Evolutionary conservation across 148 eudicot genomes (phyloP).

Genomic region (Linanthus parryae): DNA sequence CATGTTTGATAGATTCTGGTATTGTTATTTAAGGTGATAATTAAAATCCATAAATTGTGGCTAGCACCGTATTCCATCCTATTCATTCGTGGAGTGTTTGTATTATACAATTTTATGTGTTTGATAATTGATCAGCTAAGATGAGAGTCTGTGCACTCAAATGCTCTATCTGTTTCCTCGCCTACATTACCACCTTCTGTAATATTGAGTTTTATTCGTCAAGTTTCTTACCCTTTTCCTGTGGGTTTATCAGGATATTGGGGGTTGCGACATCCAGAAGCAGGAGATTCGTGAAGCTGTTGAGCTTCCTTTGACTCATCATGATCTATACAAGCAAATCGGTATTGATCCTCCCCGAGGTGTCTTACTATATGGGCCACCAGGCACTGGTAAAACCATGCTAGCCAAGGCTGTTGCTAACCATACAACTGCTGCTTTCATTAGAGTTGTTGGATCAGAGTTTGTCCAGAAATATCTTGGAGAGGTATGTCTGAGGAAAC

Average conservation of each 20-base stretch:
- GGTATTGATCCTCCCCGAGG: conserved; percentile 97
- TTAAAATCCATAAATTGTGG: too few relatives aligned
- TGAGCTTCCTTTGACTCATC: conserved; percentile 89
- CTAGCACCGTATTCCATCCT: too few relatives aligned
- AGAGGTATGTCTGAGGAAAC: too few relatives aligned
- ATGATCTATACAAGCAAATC: conserved; percentile 83
- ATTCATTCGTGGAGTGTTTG: too few relatives aligned
- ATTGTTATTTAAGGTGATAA: too few relatives aligned
- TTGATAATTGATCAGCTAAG: too few relatives aligned
- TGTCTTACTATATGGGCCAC: conserved; percentile 89
- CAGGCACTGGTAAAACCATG: conserved; percentile 95
- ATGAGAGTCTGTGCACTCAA: too few relatives aligned
- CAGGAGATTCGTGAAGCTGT: conserved; percentile 98
- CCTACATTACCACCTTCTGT: too few relatives aligned
- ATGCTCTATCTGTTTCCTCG: too few relatives aligned
- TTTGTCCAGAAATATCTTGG: conserved; percentile 95
- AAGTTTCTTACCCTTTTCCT: neutral
- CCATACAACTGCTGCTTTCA: conserved; percentile 89
- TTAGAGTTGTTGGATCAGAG: conserved; percentile 92
- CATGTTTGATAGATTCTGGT: too few relatives aligned
- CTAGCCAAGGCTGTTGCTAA: conserved; percentile 96
- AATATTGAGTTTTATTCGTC: too few relatives aligned
- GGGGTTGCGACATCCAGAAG: conserved; percentile 96
- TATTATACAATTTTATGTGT: too few relatives aligned
- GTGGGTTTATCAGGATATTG: conserved; percentile 58